Evolutionary conservation across 805 yeast genomes (phyloP).

Genomic region (Pichia nanzhaoensis): DNA sequence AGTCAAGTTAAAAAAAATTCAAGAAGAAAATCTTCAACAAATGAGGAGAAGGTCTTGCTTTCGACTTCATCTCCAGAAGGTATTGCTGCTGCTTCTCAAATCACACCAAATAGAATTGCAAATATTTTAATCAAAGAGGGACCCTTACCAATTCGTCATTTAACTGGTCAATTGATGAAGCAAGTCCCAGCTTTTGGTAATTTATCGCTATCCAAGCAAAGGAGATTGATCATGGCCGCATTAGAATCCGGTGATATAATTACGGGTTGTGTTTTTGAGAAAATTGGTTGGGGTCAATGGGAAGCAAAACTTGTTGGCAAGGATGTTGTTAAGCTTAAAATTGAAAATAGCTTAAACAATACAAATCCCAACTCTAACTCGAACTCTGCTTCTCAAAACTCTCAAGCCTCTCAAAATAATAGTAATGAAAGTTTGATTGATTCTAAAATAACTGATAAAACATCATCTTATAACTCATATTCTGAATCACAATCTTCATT

Average conservation of each 20-base stretch:
- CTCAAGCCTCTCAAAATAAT: neutral
- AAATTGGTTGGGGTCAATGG: constrained; percentile 99
- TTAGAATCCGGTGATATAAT: constrained; percentile 63
- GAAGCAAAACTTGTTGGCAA: constrained; percentile 49
- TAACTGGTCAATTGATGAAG: constrained; percentile 67
- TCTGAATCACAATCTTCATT: neutral
- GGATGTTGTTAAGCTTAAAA: constrained; percentile 22
- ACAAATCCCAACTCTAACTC: neutral
- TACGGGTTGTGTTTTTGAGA: constrained; percentile 70
- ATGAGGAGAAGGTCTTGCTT: constrained; percentile 31
- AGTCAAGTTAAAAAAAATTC: constrained; percentile 3
- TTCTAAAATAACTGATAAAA: neutral
- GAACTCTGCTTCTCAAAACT: neutral
- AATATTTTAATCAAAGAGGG: constrained; percentile 64
- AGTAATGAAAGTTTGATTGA: neutral
- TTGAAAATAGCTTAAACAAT: constrained; percentile 10
- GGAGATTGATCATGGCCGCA: constrained; percentile 84
- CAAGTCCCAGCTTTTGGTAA: constrained; percentile 77
- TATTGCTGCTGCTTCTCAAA: constrained; percentile 77
- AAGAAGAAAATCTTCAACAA: constrained; percentile 8
- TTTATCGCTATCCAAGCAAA: constrained; percentile 77
- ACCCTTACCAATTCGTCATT: constrained; percentile 84
- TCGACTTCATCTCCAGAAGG: constrained; percentile 86
- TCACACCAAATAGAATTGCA: constrained; percentile 74
- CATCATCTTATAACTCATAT: neutral